Evolutionary conservation across 805 yeast species (phyloP).

Genomic region (Torulaspora indica): DNA sequence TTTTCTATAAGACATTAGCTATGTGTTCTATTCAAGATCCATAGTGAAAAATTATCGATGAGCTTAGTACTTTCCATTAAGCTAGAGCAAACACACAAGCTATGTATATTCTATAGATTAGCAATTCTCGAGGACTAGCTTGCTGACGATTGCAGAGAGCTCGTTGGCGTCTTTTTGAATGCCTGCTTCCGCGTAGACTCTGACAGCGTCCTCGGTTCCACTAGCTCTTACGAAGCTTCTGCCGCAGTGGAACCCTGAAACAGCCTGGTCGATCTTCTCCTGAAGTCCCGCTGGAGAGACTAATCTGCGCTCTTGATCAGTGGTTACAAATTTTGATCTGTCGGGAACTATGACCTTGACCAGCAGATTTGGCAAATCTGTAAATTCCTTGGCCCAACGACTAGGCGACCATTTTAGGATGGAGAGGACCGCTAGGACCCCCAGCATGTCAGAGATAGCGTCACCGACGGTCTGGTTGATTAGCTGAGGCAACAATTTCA

Average conservation of each 20-base stretch:
- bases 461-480: constrained; percentile 99
- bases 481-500: constrained; percentile 59
- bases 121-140: constrained; percentile 30
- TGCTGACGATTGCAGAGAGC: constrained; percentile 41
- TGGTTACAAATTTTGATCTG: constrained; percentile 71
- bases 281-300: constrained; percentile 77
- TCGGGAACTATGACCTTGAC: constrained; percentile 80
- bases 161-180: constrained; percentile 45
- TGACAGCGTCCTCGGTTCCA: constrained; percentile 96
- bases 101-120: neutral
- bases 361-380: constrained; percentile 82
- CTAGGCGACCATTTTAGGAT: constrained; percentile 54
- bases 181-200: constrained; percentile 89
- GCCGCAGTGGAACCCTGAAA: constrained; percentile 52
- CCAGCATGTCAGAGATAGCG: constrained; percentile 86
- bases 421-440: constrained; percentile 61
- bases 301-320: constrained; percentile 84
- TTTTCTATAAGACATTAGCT: neutral
- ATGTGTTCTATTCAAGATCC: neutral
- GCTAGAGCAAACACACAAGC: neutral
- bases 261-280: constrained; percentile 58
- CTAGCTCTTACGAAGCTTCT: constrained; percentile 94
- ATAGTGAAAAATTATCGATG: constrained; percentile 2
- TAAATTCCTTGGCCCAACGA: constrained; percentile 72
- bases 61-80: too few relatives aligned